Conservation (phyloP, 2,329 filamentous ascomycete genomes). For the Phymatotrichopsis omnivora region DNA sequence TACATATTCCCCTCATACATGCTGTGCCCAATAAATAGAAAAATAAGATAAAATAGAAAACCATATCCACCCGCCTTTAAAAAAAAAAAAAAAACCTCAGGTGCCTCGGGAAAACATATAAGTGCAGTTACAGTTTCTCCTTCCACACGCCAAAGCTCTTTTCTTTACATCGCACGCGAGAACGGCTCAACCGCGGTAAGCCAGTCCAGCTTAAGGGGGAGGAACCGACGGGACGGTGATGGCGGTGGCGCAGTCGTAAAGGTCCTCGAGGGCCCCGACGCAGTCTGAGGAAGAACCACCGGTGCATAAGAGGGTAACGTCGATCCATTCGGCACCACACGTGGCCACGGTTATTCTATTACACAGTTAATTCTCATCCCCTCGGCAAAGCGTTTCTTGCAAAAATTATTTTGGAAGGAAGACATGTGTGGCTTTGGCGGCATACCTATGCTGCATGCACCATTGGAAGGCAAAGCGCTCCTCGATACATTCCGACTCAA, state of each 20-base stretch:
- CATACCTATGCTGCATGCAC: slow-evolving; percentile 18
- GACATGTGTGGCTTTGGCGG: background rate
- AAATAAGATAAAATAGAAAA: no score
- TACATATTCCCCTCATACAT: no score
- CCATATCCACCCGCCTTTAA: no score
- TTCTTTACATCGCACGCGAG: no score
- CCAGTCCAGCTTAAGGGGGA: no score
- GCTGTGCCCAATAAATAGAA: no score
- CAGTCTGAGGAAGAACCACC: slow-evolving; percentile 14
- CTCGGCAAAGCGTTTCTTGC: no score
- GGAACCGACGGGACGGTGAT: slow-evolving; percentile 5
- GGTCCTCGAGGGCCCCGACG: slow-evolving; percentile 17
- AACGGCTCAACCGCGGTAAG: no score
- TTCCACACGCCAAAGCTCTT: no score
- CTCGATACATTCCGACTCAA: slow-evolving; percentile 17
- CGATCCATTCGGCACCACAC: slow-evolving; percentile 19
- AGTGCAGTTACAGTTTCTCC: no score
- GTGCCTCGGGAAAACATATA: no score
- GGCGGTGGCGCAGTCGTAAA: slow-evolving; percentile 11
- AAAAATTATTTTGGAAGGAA: background rate
- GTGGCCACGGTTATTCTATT: slow-evolving; percentile 13
- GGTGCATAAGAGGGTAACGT: slow-evolving; percentile 21
- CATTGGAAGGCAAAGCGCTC: slow-evolving; percentile 21
- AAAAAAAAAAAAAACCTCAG: no score
- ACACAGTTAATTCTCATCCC: background rate